Evolutionary conservation across 2,329 filamentous ascomycete genomes (phyloP), one percentile per base, ranked within the genome.

Genomic region (Cladosporium sp.): DNA sequence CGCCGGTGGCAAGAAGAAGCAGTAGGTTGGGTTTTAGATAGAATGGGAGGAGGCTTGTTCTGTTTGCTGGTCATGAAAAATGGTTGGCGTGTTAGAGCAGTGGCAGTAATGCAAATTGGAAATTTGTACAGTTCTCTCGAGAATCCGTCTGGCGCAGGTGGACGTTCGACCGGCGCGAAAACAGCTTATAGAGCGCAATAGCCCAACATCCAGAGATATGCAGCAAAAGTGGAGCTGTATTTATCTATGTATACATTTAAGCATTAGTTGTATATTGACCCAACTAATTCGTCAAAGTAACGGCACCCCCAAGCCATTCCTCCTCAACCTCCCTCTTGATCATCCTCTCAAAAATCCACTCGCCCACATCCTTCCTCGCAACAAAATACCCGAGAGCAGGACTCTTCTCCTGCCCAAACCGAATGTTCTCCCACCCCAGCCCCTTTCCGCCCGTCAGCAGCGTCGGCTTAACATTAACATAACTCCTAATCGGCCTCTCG

Each of bases 351-450:
- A 70, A 76, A 19, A 76, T 70, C 70, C 72, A 78, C 15, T 60
- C 57, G 0, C 74, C 76, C 1, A 78, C 75, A 67, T 78, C 75
- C 40, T 58, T 65, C 60, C 75, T 69, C 15, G 64, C 61, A 59
- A 77, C 71, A 9, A 63, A 68, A 63, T 73, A 76, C 3, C 75
- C 76, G 40, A 76, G 52, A 11, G 68, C 66, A 8, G 75, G 74
- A 19, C 61, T 61, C 8, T 65, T 69, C 20, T 72, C 66, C 11
- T 59, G 61, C 0, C 75, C 76, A 17, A 64, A 67, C 40, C 69
- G 66, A 5, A 78, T 64, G 12, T 59, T 63, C 6, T 65, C 59
- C 54, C 70, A 45, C 0, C 72, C 74, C 19, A 59, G 58, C 9
- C 60, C 62, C 20, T 62, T 55, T 0, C 61, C 70, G 65, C 76